Conservation (phyloP, 2,329 filamentous ascomycete genomes). For the Fusarium napiforme region DNA sequence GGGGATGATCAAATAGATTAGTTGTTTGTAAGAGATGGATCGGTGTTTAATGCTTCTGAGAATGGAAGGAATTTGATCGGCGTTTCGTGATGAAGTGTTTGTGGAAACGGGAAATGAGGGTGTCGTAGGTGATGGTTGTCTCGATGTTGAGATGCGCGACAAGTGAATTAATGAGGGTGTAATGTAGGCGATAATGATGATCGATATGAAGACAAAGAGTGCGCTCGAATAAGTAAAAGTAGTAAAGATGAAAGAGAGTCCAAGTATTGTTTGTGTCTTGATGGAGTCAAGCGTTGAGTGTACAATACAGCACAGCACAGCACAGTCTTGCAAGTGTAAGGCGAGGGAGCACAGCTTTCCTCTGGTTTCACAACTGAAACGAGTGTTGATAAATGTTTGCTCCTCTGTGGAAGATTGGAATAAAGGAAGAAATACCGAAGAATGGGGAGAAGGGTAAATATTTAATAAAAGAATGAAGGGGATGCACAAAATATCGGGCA, state of each 20-base stretch:
- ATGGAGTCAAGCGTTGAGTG: constrained; percentile 2
- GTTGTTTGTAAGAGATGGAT: not conserved
- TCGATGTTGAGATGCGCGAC: constrained; percentile 10
- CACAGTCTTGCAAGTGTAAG: constrained; percentile 9
- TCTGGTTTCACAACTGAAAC: constrained; percentile 40
- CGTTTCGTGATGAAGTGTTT: constrained; percentile 7
- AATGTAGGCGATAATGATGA: not conserved
- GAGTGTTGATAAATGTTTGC: constrained; percentile 33
- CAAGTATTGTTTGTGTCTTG: constrained; percentile 8
- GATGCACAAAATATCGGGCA: constrained; percentile 26
- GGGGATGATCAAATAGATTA: constrained; percentile 7
- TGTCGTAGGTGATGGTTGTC: constrained; percentile 11
- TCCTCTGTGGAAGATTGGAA: constrained; percentile 9
- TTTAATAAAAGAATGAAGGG: constrained; percentile 27
- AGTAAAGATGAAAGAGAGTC: constrained; percentile 15
- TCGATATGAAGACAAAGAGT: not conserved
- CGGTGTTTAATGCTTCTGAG: not conserved
- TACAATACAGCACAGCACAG: not conserved
- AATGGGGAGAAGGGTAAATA: not conserved
- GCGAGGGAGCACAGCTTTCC: constrained; percentile 44
- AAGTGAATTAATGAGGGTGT: constrained; percentile 2
- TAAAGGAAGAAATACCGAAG: not conserved
- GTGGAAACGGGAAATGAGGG: constrained; percentile 16
- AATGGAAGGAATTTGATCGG: constrained; percentile 24
- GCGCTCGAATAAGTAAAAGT: not conserved